Evolutionary conservation across 192 early-diverging fungal genomes (phyloP), one percentile per base, ranked within the genome.

Genomic region (Neocallimastix lanati): DNA sequence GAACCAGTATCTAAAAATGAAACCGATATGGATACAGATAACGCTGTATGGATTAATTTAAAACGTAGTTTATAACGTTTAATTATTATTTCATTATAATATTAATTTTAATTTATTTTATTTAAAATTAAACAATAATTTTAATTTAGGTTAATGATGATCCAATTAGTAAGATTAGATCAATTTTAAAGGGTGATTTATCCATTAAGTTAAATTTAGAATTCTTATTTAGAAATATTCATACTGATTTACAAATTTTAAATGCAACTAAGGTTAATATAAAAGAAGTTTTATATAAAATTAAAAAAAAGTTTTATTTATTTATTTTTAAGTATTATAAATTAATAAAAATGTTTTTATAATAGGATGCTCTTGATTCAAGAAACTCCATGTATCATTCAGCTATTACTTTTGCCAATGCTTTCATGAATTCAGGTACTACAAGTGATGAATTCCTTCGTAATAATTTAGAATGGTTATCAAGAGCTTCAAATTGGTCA

Each of bases 381-480:
- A 89, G 96, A 36, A 92, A 91, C 80, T 97, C 97, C 11, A 90
- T 98, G 15, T 96, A 93, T 79, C 96, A 99, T 87, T 94, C 92
- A 78, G 96, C 96, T 13, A 90, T 98, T 25, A 95, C 96, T 1
- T 94, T 98, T 84, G 92, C 96, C 28, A 99, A 99, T 80, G 96
- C 97, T 1, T 97, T 96, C 81, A 97, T 97, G 96, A 93, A 97
- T 78, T 95, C 96, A 28, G 98, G 98, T 29, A 99, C 98, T 5
- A 98, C 97, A 2, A 93, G 94, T 79, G 98, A 99, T 82, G 95
- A 95, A 82, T 99, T 99, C 83, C 88, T 99, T 85, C 89, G 98
- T 76, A 93, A 97, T 79, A 98, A 96, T 84, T 86, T 98, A 76
- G 96, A 99, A 82, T 99, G 98, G 98, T 90, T 99, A 40, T 91